Percentiles rank a stretch among this genome's conserved stretches.
phyloP scores from a whole-genome alignment of 805 yeast genomes.

The Schwanniomyces sp. region DNA sequence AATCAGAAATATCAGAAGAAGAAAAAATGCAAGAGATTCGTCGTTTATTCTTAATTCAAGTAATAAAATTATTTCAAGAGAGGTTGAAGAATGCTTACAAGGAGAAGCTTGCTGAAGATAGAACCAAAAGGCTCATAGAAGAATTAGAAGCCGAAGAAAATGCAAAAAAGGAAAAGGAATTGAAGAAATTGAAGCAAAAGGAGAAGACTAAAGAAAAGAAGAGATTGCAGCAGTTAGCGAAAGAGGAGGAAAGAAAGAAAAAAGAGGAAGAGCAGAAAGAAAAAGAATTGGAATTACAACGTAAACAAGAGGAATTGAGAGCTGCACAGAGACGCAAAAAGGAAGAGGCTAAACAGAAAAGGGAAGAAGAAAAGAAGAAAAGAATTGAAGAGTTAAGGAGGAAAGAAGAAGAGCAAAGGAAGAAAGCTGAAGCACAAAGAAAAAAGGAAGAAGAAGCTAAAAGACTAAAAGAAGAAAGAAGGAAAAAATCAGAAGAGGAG shows the following conservation, averaged over 20 bases:
- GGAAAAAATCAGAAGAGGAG: conserved; percentile 23
- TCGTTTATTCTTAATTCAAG: conserved; percentile 74
- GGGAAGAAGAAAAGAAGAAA: conserved; percentile 52
- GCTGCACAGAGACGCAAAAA: conserved; percentile 39
- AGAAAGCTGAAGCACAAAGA: conserved; percentile 27
- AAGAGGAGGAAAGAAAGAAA: conserved; percentile 58
- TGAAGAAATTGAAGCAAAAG: conserved; percentile 61
- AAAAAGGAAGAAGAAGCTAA: conserved; percentile 28
- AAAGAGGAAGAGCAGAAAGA: conserved; percentile 53
- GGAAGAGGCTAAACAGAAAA: conserved; percentile 37
- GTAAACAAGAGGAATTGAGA: conserved; percentile 32
- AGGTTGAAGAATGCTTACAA: conserved; percentile 75
- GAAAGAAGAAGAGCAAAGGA: conserved; percentile 32
- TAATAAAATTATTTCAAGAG: conserved; percentile 73
- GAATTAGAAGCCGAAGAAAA: conserved; percentile 71
- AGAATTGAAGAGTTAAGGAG: conserved; percentile 34
- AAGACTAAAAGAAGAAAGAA: conserved; percentile 22
- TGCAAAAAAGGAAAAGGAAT: conserved; percentile 63
- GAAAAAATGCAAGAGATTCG: conserved; percentile 76
- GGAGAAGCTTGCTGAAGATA: conserved; percentile 77
- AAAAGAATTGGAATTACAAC: conserved; percentile 29
- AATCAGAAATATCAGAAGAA: conserved; percentile 47
- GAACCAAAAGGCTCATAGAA: conserved; percentile 57
- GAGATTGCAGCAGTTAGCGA: conserved; percentile 57
- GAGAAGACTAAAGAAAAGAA: conserved; percentile 75